Conservation (phyloP, 177 flowering plant species). For the Vitis hybrid region DNA sequence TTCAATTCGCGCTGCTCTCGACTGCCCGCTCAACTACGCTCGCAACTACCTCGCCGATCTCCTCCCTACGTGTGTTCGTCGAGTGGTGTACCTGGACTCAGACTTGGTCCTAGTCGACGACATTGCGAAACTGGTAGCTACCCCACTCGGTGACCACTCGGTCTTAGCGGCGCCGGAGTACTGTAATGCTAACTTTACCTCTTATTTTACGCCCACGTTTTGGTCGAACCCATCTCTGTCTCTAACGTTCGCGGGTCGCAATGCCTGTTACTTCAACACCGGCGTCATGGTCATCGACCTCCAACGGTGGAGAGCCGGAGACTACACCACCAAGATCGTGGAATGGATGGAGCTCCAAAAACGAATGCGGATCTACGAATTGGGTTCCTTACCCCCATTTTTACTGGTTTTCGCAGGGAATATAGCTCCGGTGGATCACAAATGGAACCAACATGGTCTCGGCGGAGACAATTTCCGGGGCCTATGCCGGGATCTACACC, state of each 20-base stretch:
- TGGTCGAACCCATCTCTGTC: constrained; percentile 43
- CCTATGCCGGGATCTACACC: constrained; percentile 41
- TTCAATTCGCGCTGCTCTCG: constrained; percentile 44
- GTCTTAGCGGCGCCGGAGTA: constrained; percentile 49
- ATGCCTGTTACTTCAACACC: constrained; percentile 43
- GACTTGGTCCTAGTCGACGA: constrained; percentile 45
- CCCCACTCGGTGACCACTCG: constrained; percentile 17
- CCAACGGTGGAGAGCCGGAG: constrained; percentile 35
- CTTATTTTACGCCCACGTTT: constrained; percentile 42
- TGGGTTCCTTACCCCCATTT: constrained; percentile 46
- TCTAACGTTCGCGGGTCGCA: constrained; percentile 28
- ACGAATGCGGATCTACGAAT: constrained; percentile 42
- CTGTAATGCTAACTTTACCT: constrained; percentile 41
- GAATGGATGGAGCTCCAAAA: constrained; percentile 57
- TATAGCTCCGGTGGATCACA: constrained; percentile 39
- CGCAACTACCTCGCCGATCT: constrained; percentile 39
- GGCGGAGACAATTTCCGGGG: constrained; percentile 43
- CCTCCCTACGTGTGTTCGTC: constrained; percentile 26
- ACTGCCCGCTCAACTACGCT: constrained; percentile 47
- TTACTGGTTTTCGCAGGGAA: constrained; percentile 43
- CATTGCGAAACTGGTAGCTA: constrained; percentile 35
- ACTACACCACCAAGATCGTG: constrained; percentile 32
- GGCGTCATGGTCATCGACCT: constrained; percentile 49
- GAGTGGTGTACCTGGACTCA: constrained; percentile 41
- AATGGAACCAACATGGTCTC: constrained; percentile 49